Evolutionary conservation across 345 rosid genomes (phyloP).

Genomic region (Eucalyptus cloeziana): DNA sequence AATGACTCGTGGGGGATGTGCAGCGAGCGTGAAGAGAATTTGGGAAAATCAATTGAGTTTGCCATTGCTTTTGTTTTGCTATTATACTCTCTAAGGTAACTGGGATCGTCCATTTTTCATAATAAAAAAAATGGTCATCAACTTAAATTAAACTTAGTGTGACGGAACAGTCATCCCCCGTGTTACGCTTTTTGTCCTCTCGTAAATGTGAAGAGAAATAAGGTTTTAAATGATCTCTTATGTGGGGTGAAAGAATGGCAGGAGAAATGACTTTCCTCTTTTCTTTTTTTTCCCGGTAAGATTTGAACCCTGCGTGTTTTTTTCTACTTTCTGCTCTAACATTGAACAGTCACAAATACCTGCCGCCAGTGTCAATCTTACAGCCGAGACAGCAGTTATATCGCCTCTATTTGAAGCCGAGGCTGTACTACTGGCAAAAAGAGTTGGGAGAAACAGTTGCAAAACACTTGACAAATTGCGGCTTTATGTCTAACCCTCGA

Average conservation of each 20-base stretch:
- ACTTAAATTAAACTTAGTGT: no score
- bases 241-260: background rate
- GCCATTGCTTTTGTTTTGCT: no score
- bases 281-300: background rate
- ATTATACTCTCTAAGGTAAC: no score
- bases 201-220: background rate
- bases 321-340: background rate
- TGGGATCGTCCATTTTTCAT: no score
- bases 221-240: background rate
- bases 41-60: no score
- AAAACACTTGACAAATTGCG: conserved; percentile 69
- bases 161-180: no score
- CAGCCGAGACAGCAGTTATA: conserved; percentile 83
- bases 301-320: background rate
- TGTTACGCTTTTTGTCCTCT: no score
- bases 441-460: conserved; percentile 80
- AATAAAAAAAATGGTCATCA: no score
- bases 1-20: no score
- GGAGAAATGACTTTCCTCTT: background rate
- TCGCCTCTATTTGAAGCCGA: conserved; percentile 80
- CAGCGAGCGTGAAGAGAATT: no score
- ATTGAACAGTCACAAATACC: conserved; percentile 70
- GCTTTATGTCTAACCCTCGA: conserved; percentile 67
- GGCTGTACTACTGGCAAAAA: conserved; percentile 55
- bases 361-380: conserved; percentile 74